These are phyloP conservation scores for Colletotrichum lupini DNA, from an alignment of 2,329 filamentous ascomycete genomes.

Conservation along the genomic window DNA sequence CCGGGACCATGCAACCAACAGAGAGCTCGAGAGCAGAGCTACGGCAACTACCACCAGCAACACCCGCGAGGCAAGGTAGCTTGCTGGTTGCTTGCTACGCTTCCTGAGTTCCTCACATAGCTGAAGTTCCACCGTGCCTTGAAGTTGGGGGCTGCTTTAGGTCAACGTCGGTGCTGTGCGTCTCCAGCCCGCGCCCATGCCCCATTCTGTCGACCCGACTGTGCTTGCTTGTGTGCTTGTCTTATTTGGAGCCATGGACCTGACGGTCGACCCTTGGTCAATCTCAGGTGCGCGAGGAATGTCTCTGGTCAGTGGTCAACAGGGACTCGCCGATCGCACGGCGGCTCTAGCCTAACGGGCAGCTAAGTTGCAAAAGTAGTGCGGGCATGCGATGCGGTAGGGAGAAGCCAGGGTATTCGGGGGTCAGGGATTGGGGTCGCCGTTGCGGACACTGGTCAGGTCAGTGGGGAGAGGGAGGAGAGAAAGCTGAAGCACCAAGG, in stretches of 20 bases:
- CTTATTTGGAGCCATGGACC: conserved; percentile 15
- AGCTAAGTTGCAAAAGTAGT: not conserved
- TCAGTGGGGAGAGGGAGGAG: not conserved
- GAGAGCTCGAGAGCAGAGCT: not conserved
- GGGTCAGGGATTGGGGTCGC: conserved; percentile 21
- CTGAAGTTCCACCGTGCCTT: not conserved
- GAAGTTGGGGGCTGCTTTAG: not conserved
- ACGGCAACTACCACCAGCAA: not conserved
- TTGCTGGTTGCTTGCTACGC: not conserved
- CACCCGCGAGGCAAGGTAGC: not conserved
- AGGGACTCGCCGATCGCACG: conserved; percentile 15
- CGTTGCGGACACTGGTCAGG: conserved; percentile 5
- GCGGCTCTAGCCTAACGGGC: conserved; percentile 13
- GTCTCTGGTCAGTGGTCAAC: conserved; percentile 15
- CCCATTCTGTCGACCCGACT: conserved; percentile 17
- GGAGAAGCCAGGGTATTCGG: conserved; percentile 11
- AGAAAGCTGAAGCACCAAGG: conserved; percentile 26
- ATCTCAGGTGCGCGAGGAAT: conserved; percentile 17
- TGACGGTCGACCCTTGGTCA: conserved; percentile 29
- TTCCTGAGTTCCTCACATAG: not conserved
- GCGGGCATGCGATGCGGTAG: conserved; percentile 16
- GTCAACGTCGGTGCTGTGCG: conserved; percentile 23
- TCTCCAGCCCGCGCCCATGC: not conserved
- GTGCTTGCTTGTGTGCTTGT: not conserved
- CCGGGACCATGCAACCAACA: not conserved